Evolutionary conservation across 305 asterid genomes (phyloP).

Genomic region (Plantago lanceolata): DNA sequence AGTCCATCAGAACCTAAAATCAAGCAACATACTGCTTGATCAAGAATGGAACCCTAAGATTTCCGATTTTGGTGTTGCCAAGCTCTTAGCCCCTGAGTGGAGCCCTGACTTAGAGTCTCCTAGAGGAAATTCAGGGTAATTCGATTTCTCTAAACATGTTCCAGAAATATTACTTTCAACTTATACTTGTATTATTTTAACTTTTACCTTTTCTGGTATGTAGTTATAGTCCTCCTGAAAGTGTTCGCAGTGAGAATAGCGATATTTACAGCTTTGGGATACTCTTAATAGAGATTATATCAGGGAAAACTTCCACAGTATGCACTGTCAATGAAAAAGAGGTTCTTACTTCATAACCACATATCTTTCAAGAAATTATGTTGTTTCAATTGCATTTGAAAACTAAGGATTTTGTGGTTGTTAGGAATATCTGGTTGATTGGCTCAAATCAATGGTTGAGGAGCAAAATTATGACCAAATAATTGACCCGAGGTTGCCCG

Average conservation of each 20-base stretch:
- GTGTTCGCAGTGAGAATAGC: conserved; percentile 28
- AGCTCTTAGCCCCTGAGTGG: conserved; percentile 33
- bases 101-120: conserved; percentile 24
- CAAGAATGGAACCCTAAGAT: conserved; percentile 59
- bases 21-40: conserved; percentile 51
- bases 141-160: not conserved
- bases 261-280: conserved; percentile 60
- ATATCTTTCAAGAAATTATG: not conserved
- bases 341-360: conserved; percentile 24
- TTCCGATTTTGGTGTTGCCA: conserved; percentile 40
- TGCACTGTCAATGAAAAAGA: conserved; percentile 33
- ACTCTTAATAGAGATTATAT: conserved; percentile 55
- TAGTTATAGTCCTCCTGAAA: conserved; percentile 44
- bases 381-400: not conserved
- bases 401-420: not conserved
- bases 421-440: conserved; percentile 51
- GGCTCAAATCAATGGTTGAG: conserved; percentile 38
- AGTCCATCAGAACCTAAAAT: conserved; percentile 39
- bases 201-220: not conserved
- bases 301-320: conserved; percentile 40
- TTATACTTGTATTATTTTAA: not conserved
- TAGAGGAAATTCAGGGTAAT: conserved; percentile 45
- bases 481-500: conserved; percentile 44
- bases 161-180: not conserved
- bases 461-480: conserved; percentile 27